phyloP scores from a whole-genome alignment of 75 land plant genomes.

The Adiantum capillusveneris region DNA sequence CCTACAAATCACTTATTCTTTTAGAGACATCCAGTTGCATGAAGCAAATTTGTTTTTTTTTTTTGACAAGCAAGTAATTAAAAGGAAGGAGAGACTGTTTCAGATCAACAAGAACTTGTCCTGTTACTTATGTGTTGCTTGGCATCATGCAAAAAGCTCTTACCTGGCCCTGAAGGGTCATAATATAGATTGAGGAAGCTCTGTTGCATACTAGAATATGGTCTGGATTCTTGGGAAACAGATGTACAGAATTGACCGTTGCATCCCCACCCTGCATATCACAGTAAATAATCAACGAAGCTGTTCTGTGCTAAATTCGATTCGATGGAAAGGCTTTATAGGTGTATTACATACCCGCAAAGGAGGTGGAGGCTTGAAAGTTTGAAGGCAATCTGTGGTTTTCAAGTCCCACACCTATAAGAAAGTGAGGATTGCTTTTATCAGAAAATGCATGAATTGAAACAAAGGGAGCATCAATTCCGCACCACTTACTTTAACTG shows the following conservation, averaged over 20 bases:
- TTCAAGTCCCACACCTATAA: constrained; percentile 93
- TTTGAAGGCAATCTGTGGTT: constrained; percentile 85
- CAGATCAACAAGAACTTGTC: too few species aligned
- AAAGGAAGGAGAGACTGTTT: too few species aligned
- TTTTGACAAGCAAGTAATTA: too few species aligned
- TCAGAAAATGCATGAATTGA: too few species aligned
- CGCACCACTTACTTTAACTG: constrained; percentile 64
- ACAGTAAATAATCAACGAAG: too few species aligned
- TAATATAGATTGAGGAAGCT: constrained; percentile 86
- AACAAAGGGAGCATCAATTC: too few species aligned
- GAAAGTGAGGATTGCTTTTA: not conserved
- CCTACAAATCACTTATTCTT: constrained; percentile 37
- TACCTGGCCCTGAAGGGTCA: constrained; percentile 99
- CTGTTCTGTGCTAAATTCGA: too few species aligned
- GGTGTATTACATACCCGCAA: constrained; percentile 56
- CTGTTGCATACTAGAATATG: constrained; percentile 90
- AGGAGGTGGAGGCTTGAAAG: constrained; percentile 98
- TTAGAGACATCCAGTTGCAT: too few species aligned
- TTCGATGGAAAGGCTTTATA: not conserved
- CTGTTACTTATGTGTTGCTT: too few species aligned
- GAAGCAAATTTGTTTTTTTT: too few species aligned
- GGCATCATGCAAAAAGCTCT: constrained; percentile 5
- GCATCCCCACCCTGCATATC: constrained; percentile 87
- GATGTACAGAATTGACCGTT: constrained; percentile 85
- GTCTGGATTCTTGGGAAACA: constrained; percentile 84